Base-by-base conservation (phyloP, 2,329 filamentous ascomycete genomes). In the Thermoascus crustaceus region DNA sequence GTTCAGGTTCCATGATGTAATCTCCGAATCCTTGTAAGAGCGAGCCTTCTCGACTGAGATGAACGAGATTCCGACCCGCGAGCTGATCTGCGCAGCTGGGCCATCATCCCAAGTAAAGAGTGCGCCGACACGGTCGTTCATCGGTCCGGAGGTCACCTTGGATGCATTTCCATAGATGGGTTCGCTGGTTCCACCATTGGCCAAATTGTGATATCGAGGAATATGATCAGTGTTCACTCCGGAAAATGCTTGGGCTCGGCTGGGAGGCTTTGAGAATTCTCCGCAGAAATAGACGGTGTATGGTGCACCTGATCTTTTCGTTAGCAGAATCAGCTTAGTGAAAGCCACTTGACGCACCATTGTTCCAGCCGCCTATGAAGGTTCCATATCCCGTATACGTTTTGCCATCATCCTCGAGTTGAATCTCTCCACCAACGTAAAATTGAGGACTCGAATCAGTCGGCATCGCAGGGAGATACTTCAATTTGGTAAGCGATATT, bases 51-150 rank as follows among this genome's bases (percentile, higher is more conserved):
- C 67, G 2, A 59, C 57, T 44, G 76, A 82, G 47, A 84, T 77
- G 52, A 82, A 80, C 36, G 79, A 84, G 9, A 82, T 63, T 0
- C 80, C 80, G 9, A 82, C 74, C 23, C 80, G 70, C 4, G 72
- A 79, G 5, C 69, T 58, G 8, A 85, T 69, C 4, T 73, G 68
- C 3, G 64, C 58, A 31, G 50, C 55, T 2, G 63, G 54, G 8
- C 68, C 66, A 13, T 68, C 53, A 41, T 81, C 79, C 38, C 76
- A 71, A 23, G 75, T 69, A 54, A 78, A 82, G 0, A 75, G 45
- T 0, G 68, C 78, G 3, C 80, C 80, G 0, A 72, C 71, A 0
- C 76, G 73, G 3, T 78, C 54, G 21, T 52, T 64, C 45, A 61
- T 51, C 3, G 71, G 73, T 24, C 74, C 75, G 5, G 63, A 70